These are phyloP conservation scores for Deinandra increscens DNA, from an alignment of 129 eudicot species.

Conservation along the genomic window DNA sequence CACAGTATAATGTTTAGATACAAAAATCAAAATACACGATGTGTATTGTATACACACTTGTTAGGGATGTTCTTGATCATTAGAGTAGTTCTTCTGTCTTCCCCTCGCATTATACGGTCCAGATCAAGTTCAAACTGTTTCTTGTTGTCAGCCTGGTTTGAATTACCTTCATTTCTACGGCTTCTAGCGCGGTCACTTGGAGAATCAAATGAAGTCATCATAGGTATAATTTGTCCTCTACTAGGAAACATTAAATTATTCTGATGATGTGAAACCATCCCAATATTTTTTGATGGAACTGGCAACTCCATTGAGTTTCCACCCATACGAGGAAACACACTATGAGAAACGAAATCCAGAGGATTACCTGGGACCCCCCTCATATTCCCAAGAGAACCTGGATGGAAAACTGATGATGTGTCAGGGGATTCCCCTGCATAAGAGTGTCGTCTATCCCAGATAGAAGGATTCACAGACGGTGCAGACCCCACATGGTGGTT, in stretches of 20 bases:
- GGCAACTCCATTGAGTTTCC: slow-evolving; percentile 78
- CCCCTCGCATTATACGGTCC: slow-evolving; percentile 77
- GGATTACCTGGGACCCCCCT: slow-evolving; percentile 67
- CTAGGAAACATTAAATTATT: slow-evolving; percentile 59
- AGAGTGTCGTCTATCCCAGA: slow-evolving; percentile 75
- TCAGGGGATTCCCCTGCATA: slow-evolving; percentile 75
- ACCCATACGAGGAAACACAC: slow-evolving; percentile 56
- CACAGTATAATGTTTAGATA: too few relatives aligned
- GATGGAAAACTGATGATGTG: slow-evolving; percentile 55
- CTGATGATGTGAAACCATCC: slow-evolving; percentile 66
- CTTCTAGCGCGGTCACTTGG: slow-evolving; percentile 61
- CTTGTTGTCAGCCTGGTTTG: slow-evolving; percentile 75
- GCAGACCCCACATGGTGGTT: slow-evolving; percentile 88
- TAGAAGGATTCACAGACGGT: slow-evolving; percentile 70
- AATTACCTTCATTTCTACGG: slow-evolving; percentile 69
- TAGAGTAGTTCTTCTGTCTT: slow-evolving; percentile 90
- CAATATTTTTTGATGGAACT: slow-evolving; percentile 59
- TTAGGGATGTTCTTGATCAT: slow-evolving; percentile 99
- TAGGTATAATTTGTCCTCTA: slow-evolving; percentile 76
- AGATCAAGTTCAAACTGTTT: slow-evolving; percentile 92
- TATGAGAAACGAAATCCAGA: slow-evolving; percentile 61
- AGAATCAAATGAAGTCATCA: slow-evolving; percentile 67
- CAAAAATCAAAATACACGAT: too few relatives aligned
- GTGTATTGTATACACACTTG: slow-evolving; percentile 75
- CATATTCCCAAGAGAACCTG: slow-evolving; percentile 79